Evolutionary conservation across 2,329 filamentous ascomycete species (phyloP), one percentile per base, ranked within the genome.

Genomic region (Cercospora sp.): DNA sequence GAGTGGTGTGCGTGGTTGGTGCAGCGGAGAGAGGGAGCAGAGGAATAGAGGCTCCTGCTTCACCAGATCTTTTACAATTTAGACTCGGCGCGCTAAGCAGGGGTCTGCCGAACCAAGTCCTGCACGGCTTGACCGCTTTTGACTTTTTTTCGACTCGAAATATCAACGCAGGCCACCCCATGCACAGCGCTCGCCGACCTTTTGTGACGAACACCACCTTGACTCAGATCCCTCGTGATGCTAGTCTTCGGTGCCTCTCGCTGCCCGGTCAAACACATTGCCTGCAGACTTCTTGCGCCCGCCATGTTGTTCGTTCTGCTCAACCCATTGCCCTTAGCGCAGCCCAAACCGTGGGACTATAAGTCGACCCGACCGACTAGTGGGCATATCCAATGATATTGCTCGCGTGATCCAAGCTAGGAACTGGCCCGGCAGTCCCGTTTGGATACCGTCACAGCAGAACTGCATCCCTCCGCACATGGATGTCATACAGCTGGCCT

Each of bases 71-170:
- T 61, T 61, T 45, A 12, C 33, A 31, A 62, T 13, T 60, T 51
- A 61, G 58, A 55, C 39, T 67, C 45, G 36, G 57, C 55, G 57
- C 55, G 66, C 66, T 60, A 67, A 18, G 26, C 55, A 59, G 63
- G 63, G 39, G 20, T n/a, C 28, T 8, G 36, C 36, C 36, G 36
- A 39, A 39, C 13, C 36, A 39, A 39, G 30, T n/a, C 30, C n/a
- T 33, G 16, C 28, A 39, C 9, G 18, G 48, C 48, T 53, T 53
- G 59, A 63, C 60, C 60, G 42, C 42, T 58, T 31, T 63, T 36
- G 39, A 20, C 45, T 51, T 51, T 42, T 64, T 60, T 61, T 61
- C 59, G 59, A 45, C 57, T 39, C 57, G 57, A 60, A 9, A 33
- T 13, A 20, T 12, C 18, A 51, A 51, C 45, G 20, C 45, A 51